Evolutionary conservation across 1,284 basidiomycete species (phyloP), one percentile per base, ranked within the genome.

Genomic region (Phylloporus sp.): DNA sequence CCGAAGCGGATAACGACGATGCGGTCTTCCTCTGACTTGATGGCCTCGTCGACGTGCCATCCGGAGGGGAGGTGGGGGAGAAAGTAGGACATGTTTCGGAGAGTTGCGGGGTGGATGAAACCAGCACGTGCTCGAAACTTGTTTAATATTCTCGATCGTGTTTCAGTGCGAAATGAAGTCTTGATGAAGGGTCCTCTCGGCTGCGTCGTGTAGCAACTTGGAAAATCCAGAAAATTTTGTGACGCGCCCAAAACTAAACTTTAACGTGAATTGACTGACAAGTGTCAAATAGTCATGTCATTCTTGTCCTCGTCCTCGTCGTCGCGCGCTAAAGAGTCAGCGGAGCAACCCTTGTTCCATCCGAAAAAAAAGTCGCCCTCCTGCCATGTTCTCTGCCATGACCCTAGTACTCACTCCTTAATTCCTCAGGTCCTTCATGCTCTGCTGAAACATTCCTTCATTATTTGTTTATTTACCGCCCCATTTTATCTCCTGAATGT

Each of bases 41-140:
- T 99, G 7, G 97, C 96, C 80, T 98, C 95, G 79, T 98, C 96
- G 72, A 98, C 96, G 78, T 98, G 96, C 96, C 96, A 97, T 64
- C 96, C 96, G 72, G 94, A 95, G 23, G 95, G 95, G 27, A 99
- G 88, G 76, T 96, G 94, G 0, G 95, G 94, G 6, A 97, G 88
- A 80, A 97, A 96, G 80, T 93, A 94, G 29, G 91, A 93, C 91
- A 93, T 93, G 66, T 27, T 25, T 52, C n/a, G 25, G 23, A 5
- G 23, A n/a, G n/a, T n/a, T n/a, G n/a, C n/a, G n/a, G n/a, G n/a
- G n/a, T n/a, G n/a, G 39, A 19, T 60, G 59, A 60, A 60, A 62
- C 60, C 15, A 1, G 47, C 60, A 62, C 60, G 60, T 62, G 60
- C 45, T 39, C 60, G 57, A 59, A 35, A 59, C 37, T 27, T 25